These are phyloP conservation scores for Pythium aristosporum DNA, from an alignment of 352 stramenopile genomes.

Conservation along the genomic window DNA sequence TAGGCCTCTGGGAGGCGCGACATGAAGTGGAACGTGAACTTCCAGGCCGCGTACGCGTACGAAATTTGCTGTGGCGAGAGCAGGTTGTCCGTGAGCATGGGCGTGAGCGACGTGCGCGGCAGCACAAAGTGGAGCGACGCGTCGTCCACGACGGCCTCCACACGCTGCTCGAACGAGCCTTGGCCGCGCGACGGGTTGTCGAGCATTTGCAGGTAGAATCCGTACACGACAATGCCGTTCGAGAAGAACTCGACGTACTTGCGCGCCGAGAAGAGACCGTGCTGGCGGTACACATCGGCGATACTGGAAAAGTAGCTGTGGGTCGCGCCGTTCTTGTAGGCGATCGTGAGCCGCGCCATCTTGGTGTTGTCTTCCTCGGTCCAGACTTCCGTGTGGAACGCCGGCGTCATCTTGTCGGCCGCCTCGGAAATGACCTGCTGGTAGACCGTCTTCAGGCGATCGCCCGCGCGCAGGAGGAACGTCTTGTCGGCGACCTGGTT, in stretches of 20 bases:
- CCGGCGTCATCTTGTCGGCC: slow-evolving; percentile 71
- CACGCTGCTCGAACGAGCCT: slow-evolving; percentile 64
- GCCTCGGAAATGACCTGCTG: slow-evolving; percentile 75
- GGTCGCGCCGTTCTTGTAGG: slow-evolving; percentile 72
- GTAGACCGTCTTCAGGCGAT: slow-evolving; percentile 73
- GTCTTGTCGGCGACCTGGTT: slow-evolving; percentile 73
- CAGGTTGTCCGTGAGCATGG: slow-evolving; percentile 76
- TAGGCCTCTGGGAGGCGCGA: slow-evolving; percentile 79
- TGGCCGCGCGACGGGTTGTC: slow-evolving; percentile 48
- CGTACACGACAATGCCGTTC: slow-evolving; percentile 84
- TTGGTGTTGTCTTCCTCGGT: slow-evolving; percentile 67
- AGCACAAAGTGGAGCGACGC: slow-evolving; percentile 84
- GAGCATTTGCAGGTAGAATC: slow-evolving; percentile 81
- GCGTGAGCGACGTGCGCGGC: slow-evolving; percentile 78
- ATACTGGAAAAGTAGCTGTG: slow-evolving; percentile 89
- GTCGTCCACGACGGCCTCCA: slow-evolving; percentile 64
- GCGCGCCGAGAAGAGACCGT: slow-evolving; percentile 77
- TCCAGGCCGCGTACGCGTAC: slow-evolving; percentile 85
- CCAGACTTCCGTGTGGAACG: slow-evolving; percentile 82
- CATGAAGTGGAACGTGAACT: slow-evolving; percentile 90
- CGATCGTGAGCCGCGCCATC: slow-evolving; percentile 77
- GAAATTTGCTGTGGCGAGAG: slow-evolving; percentile 78
- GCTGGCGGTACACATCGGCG: slow-evolving; percentile 81
- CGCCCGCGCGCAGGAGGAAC: slow-evolving; percentile 69
- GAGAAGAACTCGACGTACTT: slow-evolving; percentile 88